Evolutionary conservation across 441 rosid species (phyloP).

Genomic region (Jatropha multifida): DNA sequence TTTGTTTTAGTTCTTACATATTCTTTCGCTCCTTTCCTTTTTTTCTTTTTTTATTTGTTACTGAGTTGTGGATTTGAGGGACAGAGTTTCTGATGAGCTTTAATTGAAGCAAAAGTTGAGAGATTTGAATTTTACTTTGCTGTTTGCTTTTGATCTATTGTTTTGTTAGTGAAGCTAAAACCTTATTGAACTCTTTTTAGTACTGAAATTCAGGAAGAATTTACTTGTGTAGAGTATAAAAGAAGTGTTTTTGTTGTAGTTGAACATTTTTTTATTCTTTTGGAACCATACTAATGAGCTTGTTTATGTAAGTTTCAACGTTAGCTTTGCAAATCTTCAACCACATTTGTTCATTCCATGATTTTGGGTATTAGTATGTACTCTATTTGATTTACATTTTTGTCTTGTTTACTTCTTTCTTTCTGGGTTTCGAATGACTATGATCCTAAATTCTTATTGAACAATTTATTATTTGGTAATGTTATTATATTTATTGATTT

Average conservation of each 20-base stretch:
- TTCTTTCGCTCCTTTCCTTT: no score
- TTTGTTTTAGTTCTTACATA: no score
- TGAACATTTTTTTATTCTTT: not conserved
- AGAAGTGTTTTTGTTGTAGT: not conserved
- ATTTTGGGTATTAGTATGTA: not conserved
- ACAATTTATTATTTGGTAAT: not conserved
- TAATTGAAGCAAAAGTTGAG: no score
- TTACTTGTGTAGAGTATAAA: not conserved
- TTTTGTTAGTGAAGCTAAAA: not conserved
- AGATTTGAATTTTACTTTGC: not conserved
- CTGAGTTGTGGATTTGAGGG: no score
- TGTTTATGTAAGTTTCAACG: not conserved
- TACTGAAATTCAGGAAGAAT: not conserved
- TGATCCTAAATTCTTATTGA: not conserved
- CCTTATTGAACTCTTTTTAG: not conserved
- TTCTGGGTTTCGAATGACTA: not conserved
- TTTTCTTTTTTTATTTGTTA: no score
- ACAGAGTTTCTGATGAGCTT: no score
- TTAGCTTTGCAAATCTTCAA: not conserved
- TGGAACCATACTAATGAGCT: not conserved
- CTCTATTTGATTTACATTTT: not conserved
- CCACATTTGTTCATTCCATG: not conserved
- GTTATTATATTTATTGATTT: not conserved
- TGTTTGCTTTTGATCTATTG: slow-evolving; percentile 5
- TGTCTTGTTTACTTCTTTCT: not conserved